Conservation (phyloP, 2,329 filamentous ascomycete species). For the Aquanectria penicillioides region DNA sequence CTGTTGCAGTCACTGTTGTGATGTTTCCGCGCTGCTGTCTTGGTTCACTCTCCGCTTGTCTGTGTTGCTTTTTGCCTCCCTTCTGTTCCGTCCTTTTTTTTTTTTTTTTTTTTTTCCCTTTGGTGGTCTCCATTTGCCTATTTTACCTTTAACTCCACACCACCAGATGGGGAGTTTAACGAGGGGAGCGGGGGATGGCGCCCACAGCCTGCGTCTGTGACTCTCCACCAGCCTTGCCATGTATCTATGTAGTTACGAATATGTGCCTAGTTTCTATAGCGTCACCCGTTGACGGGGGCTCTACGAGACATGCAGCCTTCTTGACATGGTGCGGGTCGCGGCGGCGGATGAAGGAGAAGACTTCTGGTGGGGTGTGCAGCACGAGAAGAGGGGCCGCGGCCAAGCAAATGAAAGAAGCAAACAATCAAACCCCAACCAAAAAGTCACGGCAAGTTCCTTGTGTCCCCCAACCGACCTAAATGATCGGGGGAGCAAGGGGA, state of each 20-base stretch:
- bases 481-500: no score
- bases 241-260: no score
- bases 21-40: slow-evolving; percentile 7
- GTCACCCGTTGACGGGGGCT: slow-evolving; percentile 12
- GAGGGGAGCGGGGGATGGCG: no score
- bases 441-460: neutral
- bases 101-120: neutral
- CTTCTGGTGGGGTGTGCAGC: neutral
- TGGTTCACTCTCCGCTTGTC: neutral
- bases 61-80: neutral
- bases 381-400: no score
- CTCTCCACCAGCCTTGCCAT: no score
- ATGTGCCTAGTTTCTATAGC: slow-evolving; percentile 23
- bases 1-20: neutral
- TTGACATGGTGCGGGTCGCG: slow-evolving; percentile 17
- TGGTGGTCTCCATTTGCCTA: no score
- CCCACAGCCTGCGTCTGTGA: no score
- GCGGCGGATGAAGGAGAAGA: neutral
- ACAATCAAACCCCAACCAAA: no score
- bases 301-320: slow-evolving; percentile 34
- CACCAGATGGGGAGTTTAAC: slow-evolving; percentile 1
- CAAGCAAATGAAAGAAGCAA: neutral
- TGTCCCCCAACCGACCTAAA: no score
- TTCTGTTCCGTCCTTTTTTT: neutral
- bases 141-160: neutral